A percentile compares a stretch with the other conserved stretches of the same genome.
Conservation (phyloP, 2,329 filamentous ascomycete species). For the Cordyceps farinosa region DNA sequence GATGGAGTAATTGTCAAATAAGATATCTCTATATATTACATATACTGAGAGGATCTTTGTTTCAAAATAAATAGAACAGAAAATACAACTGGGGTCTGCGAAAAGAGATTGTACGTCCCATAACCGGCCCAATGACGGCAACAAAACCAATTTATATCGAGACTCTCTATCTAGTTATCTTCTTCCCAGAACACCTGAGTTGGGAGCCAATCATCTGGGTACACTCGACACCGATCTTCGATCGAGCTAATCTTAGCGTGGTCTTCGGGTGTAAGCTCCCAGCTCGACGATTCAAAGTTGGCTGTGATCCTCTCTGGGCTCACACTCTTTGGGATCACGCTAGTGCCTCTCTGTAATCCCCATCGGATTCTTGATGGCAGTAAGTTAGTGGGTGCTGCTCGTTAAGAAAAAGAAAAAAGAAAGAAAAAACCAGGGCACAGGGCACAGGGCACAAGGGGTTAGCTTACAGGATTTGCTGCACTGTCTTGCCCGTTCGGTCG, state of each 20-base stretch:
- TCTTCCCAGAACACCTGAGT: conserved; percentile 11
- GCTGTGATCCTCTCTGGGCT: background rate
- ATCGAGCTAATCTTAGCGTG: background rate
- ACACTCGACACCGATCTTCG: background rate
- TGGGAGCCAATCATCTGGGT: conserved; percentile 10
- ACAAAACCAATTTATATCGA: too few relatives aligned
- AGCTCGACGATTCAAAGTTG: background rate
- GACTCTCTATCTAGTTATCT: background rate
- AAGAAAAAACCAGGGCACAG: too few relatives aligned
- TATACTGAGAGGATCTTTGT: background rate
- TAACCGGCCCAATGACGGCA: too few relatives aligned
- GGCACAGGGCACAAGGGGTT: background rate
- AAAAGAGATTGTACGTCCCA: too few relatives aligned
- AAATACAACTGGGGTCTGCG: too few relatives aligned
- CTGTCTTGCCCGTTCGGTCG: background rate
- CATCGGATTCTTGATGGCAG: background rate
- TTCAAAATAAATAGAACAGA: too few relatives aligned
- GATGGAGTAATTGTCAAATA: background rate
- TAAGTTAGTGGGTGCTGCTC: background rate
- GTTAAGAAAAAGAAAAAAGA: background rate
- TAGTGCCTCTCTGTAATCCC: conserved; percentile 8
- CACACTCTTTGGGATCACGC: conserved; percentile 12
- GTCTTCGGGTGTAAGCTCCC: conserved; percentile 1
- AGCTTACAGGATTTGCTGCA: conserved; percentile 5
- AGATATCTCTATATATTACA: background rate